Conservation (phyloP, 176 grass and related monocot species). For the Dactylis glomerata region DNA sequence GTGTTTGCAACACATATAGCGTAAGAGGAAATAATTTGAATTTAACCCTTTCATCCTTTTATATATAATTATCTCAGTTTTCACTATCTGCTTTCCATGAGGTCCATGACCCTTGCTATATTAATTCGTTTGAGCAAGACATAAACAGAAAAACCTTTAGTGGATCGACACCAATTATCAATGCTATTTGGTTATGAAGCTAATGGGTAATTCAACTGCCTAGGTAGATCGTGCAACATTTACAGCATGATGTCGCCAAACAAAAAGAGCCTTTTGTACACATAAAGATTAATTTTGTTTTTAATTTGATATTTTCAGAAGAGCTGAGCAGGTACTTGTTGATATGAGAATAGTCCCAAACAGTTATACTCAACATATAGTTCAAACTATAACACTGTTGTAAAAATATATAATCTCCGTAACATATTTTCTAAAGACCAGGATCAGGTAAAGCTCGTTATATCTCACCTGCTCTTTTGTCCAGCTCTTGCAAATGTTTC, state of each 20-base stretch:
- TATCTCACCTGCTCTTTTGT: constrained; percentile 71
- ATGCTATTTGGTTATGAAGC: constrained; percentile 2
- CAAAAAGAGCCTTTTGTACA: neutral
- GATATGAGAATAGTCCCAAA: neutral
- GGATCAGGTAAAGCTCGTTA: neutral
- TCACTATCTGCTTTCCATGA: neutral
- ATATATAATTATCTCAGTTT: neutral
- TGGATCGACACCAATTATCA: neutral
- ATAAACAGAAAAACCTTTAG: constrained; percentile 2
- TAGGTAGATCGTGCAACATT: neutral
- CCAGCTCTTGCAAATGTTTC: constrained; percentile 84
- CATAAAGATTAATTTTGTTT: neutral
- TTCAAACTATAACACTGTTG: neutral
- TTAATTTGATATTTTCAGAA: neutral
- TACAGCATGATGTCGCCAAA: neutral
- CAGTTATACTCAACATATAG: neutral
- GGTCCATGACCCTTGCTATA: neutral
- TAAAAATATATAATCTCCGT: neutral
- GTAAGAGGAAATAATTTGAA: neutral
- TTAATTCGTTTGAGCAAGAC: constrained; percentile 20
- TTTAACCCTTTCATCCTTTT: neutral
- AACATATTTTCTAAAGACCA: neutral
- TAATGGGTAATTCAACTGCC: neutral
- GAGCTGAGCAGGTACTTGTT: neutral
- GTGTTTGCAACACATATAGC: neutral